phyloP scores from a whole-genome alignment of 2,329 filamentous ascomycete genomes.

The Colletotrichum scovillei region DNA sequence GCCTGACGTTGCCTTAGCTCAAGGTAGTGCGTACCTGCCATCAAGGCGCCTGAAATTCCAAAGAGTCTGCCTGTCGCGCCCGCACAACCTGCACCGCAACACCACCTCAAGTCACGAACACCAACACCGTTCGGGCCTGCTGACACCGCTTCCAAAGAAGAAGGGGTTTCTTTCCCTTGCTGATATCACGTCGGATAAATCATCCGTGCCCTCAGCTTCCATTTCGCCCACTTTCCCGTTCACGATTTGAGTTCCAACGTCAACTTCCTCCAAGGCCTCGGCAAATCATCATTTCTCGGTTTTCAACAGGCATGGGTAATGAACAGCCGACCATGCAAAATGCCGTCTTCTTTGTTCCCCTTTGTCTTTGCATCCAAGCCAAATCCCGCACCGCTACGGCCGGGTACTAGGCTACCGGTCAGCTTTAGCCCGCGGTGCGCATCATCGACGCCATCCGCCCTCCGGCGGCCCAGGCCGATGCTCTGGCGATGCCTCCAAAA shows the following conservation, averaged over 20 bases:
- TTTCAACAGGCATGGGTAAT: background rate
- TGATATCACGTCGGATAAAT: conserved; percentile 7
- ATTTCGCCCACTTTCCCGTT: background rate
- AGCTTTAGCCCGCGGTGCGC: background rate
- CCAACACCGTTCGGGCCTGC: background rate
- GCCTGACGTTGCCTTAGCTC: background rate
- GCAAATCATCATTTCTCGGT: background rate
- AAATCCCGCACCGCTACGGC: background rate
- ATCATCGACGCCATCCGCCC: conserved; percentile 1
- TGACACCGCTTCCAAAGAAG: background rate
- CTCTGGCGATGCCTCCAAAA: conserved; percentile 25
- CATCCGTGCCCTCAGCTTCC: conserved; percentile 5
- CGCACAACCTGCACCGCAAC: background rate
- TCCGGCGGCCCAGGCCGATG: conserved; percentile 11
- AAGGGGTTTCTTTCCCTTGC: conserved; percentile 8
- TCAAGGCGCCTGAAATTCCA: background rate
- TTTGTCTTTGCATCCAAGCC: background rate
- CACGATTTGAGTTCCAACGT: background rate
- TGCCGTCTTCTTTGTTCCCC: background rate
- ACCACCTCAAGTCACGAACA: background rate
- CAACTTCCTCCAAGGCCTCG: background rate
- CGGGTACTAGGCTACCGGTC: background rate
- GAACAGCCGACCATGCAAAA: background rate
- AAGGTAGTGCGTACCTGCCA: background rate
- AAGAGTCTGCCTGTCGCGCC: background rate